Conservation (phyloP, 495 filamentous ascomycete genomes). For the Podospora comata region DNA sequence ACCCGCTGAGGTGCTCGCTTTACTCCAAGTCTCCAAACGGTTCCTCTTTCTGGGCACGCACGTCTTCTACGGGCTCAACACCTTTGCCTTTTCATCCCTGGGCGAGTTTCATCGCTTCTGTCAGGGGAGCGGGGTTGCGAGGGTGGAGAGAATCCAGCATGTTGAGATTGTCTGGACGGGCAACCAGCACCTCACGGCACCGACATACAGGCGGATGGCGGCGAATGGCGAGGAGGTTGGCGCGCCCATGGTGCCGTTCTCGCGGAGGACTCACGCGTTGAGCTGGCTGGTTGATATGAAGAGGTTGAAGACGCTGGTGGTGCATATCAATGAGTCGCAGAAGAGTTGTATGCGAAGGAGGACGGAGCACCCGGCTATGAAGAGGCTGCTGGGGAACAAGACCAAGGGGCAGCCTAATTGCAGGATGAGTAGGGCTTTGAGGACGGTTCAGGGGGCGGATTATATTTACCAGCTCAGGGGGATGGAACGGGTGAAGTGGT, state of each 20-base stretch:
- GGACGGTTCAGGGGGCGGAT: conserved; percentile 40
- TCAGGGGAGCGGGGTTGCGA: conserved; percentile 31
- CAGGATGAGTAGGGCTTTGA: conserved; percentile 31
- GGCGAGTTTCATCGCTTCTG: conserved; percentile 43
- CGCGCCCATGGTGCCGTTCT: conserved; percentile 14
- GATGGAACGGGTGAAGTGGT: conserved; percentile 35
- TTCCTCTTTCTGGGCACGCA: conserved; percentile 37
- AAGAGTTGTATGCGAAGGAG: conserved; percentile 24
- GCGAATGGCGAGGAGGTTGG: neutral
- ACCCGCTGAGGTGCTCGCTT: conserved; percentile 27
- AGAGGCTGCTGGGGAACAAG: conserved; percentile 22
- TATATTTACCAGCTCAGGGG: conserved; percentile 39
- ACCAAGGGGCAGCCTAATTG: conserved; percentile 36
- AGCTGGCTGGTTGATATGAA: conserved; percentile 28
- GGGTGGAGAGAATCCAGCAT: conserved; percentile 37
- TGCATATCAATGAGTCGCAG: conserved; percentile 36
- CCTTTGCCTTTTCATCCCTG: conserved; percentile 44
- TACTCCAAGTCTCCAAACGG: conserved; percentile 33
- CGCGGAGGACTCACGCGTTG: conserved; percentile 28
- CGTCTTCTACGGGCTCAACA: conserved; percentile 44
- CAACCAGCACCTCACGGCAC: conserved; percentile 24
- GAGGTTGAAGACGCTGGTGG: conserved; percentile 34
- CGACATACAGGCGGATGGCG: conserved; percentile 1
- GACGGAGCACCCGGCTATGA: conserved; percentile 23
- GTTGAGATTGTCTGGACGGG: conserved; percentile 36